These are phyloP conservation scores for Leptographium wingfieldii DNA, from an alignment of 2,329 filamentous ascomycete species.

Conservation along the genomic window DNA sequence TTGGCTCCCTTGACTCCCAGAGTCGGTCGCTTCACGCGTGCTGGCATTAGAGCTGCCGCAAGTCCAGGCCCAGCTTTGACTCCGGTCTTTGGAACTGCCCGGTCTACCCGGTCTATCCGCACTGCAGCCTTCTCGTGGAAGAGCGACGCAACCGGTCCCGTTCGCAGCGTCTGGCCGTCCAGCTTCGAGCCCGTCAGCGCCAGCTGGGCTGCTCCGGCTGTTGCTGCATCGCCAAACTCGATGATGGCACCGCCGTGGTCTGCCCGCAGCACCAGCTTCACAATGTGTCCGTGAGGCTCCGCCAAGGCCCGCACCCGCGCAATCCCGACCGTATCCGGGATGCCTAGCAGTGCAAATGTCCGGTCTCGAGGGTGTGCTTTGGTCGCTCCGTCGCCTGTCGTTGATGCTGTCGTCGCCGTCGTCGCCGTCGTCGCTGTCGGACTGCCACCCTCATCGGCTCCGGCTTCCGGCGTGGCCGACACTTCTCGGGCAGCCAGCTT, in stretches of 20 bases:
- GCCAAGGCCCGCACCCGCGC: conserved; percentile 63
- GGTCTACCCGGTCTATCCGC: conserved; percentile 28
- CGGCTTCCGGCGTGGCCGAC: conserved; percentile 17
- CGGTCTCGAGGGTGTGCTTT: conserved; percentile 1
- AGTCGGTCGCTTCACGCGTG: conserved; percentile 28
- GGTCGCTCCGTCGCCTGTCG: not conserved
- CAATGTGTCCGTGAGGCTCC: conserved; percentile 52
- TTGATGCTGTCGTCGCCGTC: not conserved
- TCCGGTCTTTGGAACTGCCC: conserved; percentile 13
- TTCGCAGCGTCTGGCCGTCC: conserved; percentile 37
- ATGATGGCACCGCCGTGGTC: conserved; percentile 76
- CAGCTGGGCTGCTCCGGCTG: conserved; percentile 60
- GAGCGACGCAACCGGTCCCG: conserved; percentile 41
- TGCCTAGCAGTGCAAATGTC: conserved; percentile 68
- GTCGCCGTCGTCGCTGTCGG: not conserved
- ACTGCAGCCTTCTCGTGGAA: conserved; percentile 36
- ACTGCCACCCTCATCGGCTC: not conserved
- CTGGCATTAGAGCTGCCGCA: conserved; percentile 25
- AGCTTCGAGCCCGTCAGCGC: conserved; percentile 44
- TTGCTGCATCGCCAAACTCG: conserved; percentile 59
- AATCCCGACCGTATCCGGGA: conserved; percentile 89
- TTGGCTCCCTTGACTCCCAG: conserved; percentile 28
- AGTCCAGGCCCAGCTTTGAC: conserved; percentile 11
- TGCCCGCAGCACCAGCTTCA: conserved; percentile 67
- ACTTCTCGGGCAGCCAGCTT: conserved; percentile 37